These are phyloP conservation scores for Calocybe gangraenosa DNA, from an alignment of 768 basidiomycete species.

Conservation along the genomic window DNA sequence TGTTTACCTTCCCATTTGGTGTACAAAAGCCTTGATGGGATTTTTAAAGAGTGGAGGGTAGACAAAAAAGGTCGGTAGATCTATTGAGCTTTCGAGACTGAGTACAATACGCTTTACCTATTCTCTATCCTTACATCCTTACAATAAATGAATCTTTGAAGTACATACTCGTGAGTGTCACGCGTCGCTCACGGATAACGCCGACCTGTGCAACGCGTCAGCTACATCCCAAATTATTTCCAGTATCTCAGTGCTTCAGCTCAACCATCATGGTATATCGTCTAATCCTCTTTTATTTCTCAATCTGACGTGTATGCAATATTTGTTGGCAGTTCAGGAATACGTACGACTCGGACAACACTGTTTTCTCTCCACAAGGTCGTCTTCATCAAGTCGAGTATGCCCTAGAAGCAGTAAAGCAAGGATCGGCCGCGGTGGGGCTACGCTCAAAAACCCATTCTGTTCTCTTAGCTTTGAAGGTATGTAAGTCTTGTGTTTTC, in stretches of 20 bases:
- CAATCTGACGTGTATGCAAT: slow-evolving; percentile 22
- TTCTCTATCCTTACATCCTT: too few relatives aligned
- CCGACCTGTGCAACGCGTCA: slow-evolving; percentile 24
- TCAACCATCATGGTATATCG: slow-evolving; percentile 31
- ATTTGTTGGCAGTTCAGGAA: slow-evolving; percentile 70
- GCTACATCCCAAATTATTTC: slow-evolving; percentile 11
- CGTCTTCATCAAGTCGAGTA: slow-evolving; percentile 97
- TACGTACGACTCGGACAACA: slow-evolving; percentile 98
- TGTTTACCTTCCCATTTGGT: slow-evolving; percentile 83
- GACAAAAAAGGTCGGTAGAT: slow-evolving; percentile 65
- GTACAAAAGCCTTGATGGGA: slow-evolving; percentile 89
- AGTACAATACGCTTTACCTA: not conserved
- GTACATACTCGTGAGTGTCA: not conserved
- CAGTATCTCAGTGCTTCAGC: slow-evolving; percentile 5
- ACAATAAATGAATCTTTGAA: not conserved
- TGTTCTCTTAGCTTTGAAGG: slow-evolving; percentile 90
- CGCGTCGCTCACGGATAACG: slow-evolving; percentile 15
- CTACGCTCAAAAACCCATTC: slow-evolving; percentile 94
- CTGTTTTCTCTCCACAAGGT: slow-evolving; percentile 94
- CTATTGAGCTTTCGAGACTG: not conserved
- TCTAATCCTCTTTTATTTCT: not conserved
- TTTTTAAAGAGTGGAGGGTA: slow-evolving; percentile 89
- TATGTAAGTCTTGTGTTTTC: slow-evolving; percentile 24
- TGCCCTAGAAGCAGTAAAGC: slow-evolving; percentile 98
- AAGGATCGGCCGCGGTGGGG: slow-evolving; percentile 98